Conservation (phyloP, 2,329 filamentous ascomycete species). For the Xylariaceae sp. region DNA sequence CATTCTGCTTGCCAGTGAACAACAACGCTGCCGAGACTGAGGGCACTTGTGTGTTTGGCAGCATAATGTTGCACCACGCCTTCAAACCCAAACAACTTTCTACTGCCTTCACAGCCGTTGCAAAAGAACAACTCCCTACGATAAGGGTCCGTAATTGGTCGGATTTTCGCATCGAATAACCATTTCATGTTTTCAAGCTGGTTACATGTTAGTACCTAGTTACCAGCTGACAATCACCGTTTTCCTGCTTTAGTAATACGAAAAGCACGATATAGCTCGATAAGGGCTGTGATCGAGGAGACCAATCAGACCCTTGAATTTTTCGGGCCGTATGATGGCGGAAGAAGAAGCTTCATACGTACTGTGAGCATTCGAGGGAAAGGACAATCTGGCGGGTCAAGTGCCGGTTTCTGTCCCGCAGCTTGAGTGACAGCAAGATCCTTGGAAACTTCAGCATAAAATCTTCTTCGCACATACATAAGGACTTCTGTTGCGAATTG, state of each 20-base stretch:
- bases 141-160: conserved; percentile 59
- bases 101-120: conserved; percentile 59
- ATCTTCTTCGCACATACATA: conserved; percentile 61
- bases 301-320: too few relatives aligned
- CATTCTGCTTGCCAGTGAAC: conserved; percentile 79
- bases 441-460: conserved; percentile 56
- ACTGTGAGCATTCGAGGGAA: conserved; percentile 58
- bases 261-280: too few relatives aligned
- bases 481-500: conserved; percentile 71
- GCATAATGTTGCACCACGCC: conserved; percentile 79
- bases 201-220: conserved; percentile 1
- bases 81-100: conserved; percentile 71
- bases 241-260: too few relatives aligned
- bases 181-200: conserved; percentile 79
- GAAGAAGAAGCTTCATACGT: too few relatives aligned
- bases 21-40: conserved; percentile 68
- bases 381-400: conserved; percentile 48
- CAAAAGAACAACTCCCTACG: conserved; percentile 74
- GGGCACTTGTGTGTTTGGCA: conserved; percentile 69
- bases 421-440: conserved; percentile 44
- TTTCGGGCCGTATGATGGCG: neutral
- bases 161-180: conserved; percentile 75
- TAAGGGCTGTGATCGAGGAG: too few relatives aligned
- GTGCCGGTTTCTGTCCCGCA: conserved; percentile 38
- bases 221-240: too few relatives aligned